Conservation (phyloP, 169 alveolate species). For the Cryptosporidium bovis region DNA sequence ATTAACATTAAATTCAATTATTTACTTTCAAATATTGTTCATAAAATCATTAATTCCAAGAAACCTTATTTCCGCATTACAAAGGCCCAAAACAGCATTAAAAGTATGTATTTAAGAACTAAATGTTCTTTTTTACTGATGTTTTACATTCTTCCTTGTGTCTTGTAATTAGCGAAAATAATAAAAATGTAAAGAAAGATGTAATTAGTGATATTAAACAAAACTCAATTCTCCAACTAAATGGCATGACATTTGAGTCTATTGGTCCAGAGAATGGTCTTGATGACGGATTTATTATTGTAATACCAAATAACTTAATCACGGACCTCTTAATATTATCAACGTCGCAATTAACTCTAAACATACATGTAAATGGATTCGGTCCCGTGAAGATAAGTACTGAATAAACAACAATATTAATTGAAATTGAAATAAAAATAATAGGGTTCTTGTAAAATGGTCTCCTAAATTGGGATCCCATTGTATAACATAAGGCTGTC, state of each 20-base stretch:
- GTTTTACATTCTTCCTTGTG: constrained; percentile 53
- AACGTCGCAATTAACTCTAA: constrained; percentile 90
- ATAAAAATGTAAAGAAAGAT: neutral
- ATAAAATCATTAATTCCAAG: too few species aligned
- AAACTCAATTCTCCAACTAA: constrained; percentile 66
- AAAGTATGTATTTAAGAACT: neutral
- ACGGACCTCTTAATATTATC: constrained; percentile 81
- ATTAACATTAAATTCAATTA: neutral
- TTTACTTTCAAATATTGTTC: neutral
- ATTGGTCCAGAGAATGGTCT: constrained; percentile 87
- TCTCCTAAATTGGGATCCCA: constrained; percentile 73
- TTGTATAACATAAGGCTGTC: constrained; percentile 51
- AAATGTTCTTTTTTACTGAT: constrained; percentile 14
- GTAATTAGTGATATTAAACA: neutral
- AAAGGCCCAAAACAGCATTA: too few species aligned
- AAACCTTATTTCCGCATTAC: too few species aligned
- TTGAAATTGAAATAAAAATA: constrained; percentile 3
- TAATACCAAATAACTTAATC: constrained; percentile 82
- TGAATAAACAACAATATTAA: constrained; percentile 11
- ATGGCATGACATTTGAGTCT: constrained; percentile 82
- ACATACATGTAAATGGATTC: constrained; percentile 84
- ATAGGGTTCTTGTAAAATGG: constrained; percentile 47
- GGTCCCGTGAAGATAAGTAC: constrained; percentile 85
- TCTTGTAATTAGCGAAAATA: constrained; percentile 41
- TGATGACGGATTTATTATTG: constrained; percentile 86